A percentile compares a stretch with the other conserved stretches of the same genome.
These are phyloP conservation scores for Aspergillus proliferans DNA, from an alignment of 2,329 filamentous ascomycete genomes.

Conservation along the genomic window DNA sequence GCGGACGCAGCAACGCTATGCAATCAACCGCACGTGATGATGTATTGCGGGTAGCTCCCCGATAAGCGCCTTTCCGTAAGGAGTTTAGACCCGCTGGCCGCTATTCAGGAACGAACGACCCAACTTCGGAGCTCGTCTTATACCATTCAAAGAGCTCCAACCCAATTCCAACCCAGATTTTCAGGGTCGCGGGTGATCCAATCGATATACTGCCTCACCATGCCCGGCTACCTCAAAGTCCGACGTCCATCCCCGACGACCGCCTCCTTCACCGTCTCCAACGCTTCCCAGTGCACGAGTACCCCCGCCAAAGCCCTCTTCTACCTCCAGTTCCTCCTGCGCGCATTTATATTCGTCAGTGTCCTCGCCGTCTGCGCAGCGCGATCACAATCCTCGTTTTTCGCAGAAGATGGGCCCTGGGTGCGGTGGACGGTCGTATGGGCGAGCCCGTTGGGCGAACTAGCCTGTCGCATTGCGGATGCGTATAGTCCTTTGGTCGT, in stretches of 20 bases:
- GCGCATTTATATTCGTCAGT: constrained; percentile 38
- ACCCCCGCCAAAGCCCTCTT: constrained; percentile 41
- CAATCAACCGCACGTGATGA: constrained; percentile 19
- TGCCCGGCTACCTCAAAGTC: constrained; percentile 51
- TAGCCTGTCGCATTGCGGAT: constrained; percentile 32
- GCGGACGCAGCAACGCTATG: constrained; percentile 9
- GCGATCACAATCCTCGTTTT: constrained; percentile 25
- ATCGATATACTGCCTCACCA: constrained; percentile 23
- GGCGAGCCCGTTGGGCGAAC: constrained; percentile 26
- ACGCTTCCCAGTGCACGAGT: constrained; percentile 52
- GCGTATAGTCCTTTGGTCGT: constrained; percentile 39
- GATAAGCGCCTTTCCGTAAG: not conserved
- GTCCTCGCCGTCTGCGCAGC: constrained; percentile 33
- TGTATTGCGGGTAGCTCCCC: constrained; percentile 8
- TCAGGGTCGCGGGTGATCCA: no score
- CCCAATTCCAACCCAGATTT: not conserved
- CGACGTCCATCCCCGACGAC: constrained; percentile 71
- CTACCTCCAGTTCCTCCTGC: constrained; percentile 39
- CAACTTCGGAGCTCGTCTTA: not conserved
- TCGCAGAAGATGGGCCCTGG: constrained; percentile 19
- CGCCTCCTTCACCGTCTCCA: constrained; percentile 87
- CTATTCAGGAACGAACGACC: not conserved
- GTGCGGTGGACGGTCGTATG: constrained; percentile 28
- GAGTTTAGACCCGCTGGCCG: not conserved
- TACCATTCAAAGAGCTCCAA: not conserved